Evolutionary conservation across 1,284 basidiomycete genomes (phyloP).

Genomic region (Schizophyllum commune): DNA sequence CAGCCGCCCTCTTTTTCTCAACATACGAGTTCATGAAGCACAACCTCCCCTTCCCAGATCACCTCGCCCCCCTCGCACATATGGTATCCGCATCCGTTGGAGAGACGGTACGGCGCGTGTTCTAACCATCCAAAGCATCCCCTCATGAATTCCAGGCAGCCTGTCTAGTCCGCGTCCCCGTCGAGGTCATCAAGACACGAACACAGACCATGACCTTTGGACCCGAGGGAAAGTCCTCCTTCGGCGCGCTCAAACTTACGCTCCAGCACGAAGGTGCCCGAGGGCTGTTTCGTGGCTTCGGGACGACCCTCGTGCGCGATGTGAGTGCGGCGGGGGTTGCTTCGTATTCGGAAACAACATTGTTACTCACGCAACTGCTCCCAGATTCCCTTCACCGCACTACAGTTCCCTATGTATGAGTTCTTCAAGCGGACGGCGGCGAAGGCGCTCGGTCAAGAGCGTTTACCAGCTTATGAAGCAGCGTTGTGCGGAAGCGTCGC

Average conservation of each 20-base stretch:
- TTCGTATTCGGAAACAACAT: constrained; percentile 46
- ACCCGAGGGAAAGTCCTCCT: constrained; percentile 30
- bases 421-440: constrained; percentile 68
- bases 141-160: constrained; percentile 52
- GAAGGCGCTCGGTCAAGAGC: constrained; percentile 39
- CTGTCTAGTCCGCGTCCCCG: constrained; percentile 89
- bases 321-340: constrained; percentile 73
- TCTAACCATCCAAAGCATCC: constrained; percentile 11
- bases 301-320: constrained; percentile 41
- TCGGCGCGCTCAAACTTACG: constrained; percentile 22
- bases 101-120: constrained; percentile 62
- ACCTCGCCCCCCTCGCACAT: constrained; percentile 67
- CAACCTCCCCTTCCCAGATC: constrained; percentile 47
- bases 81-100: constrained; percentile 76
- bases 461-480: constrained; percentile 75
- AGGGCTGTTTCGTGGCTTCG: constrained; percentile 41
- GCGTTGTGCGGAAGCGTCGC: constrained; percentile 89
- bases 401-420: constrained; percentile 98
- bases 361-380: not conserved
- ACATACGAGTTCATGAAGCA: constrained; percentile 90
- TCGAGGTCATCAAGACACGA: constrained; percentile 88
- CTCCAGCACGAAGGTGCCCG: constrained; percentile 23
- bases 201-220: constrained; percentile 42
- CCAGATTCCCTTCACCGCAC: constrained; percentile 94
- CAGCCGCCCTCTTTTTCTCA: constrained; percentile 93